Percentiles rank a stretch among this genome's conserved stretches.
These are phyloP conservation scores for Sporopachydermia cereana DNA, from an alignment of 1,139 yeast genomes.

Conservation along the genomic window DNA sequence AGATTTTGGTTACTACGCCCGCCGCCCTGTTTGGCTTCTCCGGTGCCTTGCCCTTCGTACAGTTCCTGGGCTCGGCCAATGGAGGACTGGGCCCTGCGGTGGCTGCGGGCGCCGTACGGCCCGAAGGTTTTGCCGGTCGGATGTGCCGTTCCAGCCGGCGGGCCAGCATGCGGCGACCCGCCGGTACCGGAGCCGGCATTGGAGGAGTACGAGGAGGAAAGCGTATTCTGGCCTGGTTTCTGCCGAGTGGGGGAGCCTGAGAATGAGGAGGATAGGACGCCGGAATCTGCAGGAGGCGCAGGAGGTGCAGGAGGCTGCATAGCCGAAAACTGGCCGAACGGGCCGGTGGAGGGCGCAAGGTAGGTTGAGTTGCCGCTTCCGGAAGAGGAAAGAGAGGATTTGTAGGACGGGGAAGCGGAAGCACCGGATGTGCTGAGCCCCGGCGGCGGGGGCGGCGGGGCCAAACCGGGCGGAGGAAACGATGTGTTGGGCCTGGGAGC, in stretches of 20 bases:
- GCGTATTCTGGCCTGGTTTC: too few species aligned
- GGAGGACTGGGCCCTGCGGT: constrained; percentile 25
- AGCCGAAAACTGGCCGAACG: constrained; percentile 21
- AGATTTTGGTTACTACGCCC: constrained; percentile 15
- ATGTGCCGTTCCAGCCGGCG: neutral
- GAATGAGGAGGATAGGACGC: neutral
- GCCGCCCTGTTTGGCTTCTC: constrained; percentile 10
- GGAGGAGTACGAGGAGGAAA: too few species aligned
- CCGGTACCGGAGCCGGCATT: neutral
- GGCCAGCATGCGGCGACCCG: neutral
- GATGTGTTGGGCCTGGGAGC: too few species aligned
- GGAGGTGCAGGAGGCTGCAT: constrained; percentile 19
- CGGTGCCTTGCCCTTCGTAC: neutral
- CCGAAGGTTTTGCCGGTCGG: neutral
- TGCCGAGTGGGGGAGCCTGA: neutral
- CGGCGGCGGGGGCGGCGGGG: neutral
- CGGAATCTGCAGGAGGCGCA: constrained; percentile 11
- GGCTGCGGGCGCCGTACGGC: constrained; percentile 12
- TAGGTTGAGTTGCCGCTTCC: constrained; percentile 15
- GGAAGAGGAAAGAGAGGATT: too few species aligned
- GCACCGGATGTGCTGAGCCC: neutral
- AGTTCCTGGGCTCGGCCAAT: constrained; percentile 9
- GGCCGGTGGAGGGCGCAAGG: constrained; percentile 18
- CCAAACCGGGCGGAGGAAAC: neutral
- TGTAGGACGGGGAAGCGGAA: constrained; percentile 12